Percentiles rank a stretch among this genome's conserved stretches.
Evolutionary conservation across 495 filamentous ascomycete species (phyloP).

Genomic region (Astrocystis sublimbata): DNA sequence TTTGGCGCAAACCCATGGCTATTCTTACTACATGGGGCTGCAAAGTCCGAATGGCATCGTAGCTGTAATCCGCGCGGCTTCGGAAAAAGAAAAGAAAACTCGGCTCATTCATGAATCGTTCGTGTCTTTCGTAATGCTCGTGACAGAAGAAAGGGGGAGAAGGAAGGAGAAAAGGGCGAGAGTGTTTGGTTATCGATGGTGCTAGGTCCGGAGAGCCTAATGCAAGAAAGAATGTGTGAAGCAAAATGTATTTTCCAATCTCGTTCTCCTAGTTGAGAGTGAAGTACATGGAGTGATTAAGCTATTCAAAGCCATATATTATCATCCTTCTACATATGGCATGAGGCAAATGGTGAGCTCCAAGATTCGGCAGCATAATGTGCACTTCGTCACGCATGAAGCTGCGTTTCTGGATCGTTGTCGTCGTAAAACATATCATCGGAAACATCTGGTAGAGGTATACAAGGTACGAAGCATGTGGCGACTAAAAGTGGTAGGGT

Average conservation of each 20-base stretch:
- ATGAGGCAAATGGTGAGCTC: slow-evolving; percentile 9
- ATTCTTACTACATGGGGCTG: slow-evolving; percentile 19
- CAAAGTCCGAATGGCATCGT: slow-evolving; percentile 13
- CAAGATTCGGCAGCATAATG: slow-evolving; percentile 17
- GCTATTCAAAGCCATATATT: slow-evolving; percentile 10
- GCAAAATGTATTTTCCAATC: slow-evolving; percentile 27
- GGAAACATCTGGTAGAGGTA: slow-evolving; percentile 24
- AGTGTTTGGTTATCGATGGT: slow-evolving; percentile 11
- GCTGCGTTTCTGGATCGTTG: slow-evolving; percentile 28
- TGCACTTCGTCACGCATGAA: slow-evolving; percentile 15
- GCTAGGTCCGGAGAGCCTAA: slow-evolving; percentile 1
- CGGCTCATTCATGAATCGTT: slow-evolving; percentile 32
- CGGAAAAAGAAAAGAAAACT: slow-evolving; percentile 19
- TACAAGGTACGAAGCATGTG: slow-evolving; percentile 12
- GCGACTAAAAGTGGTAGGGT: background rate
- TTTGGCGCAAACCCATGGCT: slow-evolving; percentile 27
- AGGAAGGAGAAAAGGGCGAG: slow-evolving; percentile 14
- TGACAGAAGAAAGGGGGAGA: slow-evolving; percentile 25
- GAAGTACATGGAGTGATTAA: slow-evolving; percentile 14
- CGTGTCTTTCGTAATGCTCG: slow-evolving; percentile 31
- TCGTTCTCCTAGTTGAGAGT: slow-evolving; percentile 4
- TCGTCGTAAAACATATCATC: slow-evolving; percentile 34
- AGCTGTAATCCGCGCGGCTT: background rate
- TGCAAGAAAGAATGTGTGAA: slow-evolving; percentile 3
- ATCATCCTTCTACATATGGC: slow-evolving; percentile 10